Conservation (phyloP, 148 eudicot species). For the Camellia lanceoleosa region DNA sequence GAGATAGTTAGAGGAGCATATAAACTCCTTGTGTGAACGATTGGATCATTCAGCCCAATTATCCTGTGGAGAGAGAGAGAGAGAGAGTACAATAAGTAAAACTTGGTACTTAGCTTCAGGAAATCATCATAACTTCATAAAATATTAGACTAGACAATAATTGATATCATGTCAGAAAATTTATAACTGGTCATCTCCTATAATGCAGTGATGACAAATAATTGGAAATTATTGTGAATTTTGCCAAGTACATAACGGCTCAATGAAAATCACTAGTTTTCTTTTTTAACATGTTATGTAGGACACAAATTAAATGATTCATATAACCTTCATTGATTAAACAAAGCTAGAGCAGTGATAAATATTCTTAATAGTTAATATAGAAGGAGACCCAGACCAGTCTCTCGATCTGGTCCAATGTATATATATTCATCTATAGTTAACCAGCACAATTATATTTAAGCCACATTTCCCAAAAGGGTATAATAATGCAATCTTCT, state of each 20-base stretch:
- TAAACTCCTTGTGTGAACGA: not conserved
- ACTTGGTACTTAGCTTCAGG: not conserved
- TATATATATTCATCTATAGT: not conserved
- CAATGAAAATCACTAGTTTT: too few species aligned
- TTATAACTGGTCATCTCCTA: too few species aligned
- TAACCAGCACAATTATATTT: not conserved
- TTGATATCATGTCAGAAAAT: not conserved
- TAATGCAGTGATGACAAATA: not conserved
- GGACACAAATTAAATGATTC: not conserved
- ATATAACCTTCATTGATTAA: not conserved
- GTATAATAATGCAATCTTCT: not conserved
- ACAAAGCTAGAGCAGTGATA: not conserved
- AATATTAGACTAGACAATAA: not conserved
- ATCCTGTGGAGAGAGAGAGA: too few species aligned
- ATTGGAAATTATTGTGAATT: not conserved
- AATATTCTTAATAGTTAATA: not conserved
- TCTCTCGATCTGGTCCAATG: not conserved
- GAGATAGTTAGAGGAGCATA: not conserved
- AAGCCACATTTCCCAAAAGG: not conserved
- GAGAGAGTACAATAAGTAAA: not conserved
- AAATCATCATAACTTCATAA: not conserved
- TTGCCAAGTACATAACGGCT: not conserved
- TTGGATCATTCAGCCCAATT: not conserved
- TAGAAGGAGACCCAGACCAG: not conserved
- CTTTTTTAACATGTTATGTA: too few species aligned